phyloP scores from a whole-genome alignment of 1,139 yeast genomes.

The Zygosaccharomyces sapae region DNA sequence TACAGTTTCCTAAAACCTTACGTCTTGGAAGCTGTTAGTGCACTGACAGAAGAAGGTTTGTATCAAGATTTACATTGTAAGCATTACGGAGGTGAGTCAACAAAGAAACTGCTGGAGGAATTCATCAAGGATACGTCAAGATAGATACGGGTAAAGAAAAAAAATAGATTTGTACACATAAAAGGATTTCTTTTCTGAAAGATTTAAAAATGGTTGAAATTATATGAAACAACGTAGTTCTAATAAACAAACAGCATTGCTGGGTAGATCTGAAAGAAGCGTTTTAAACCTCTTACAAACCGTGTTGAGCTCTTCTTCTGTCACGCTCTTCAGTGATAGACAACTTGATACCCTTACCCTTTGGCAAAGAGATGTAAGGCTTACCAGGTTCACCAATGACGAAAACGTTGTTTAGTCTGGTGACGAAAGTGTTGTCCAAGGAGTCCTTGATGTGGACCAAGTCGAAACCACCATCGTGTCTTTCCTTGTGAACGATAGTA shows the following conservation, averaged over 20 bases:
- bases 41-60: constrained; percentile 23
- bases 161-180: constrained; percentile 5
- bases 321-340: constrained; percentile 99
- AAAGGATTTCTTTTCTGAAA: constrained; percentile 13
- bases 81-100: constrained; percentile 49
- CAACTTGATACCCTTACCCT: constrained; percentile 99
- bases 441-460: constrained; percentile 98
- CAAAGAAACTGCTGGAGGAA: constrained; percentile 47
- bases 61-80: constrained; percentile 35
- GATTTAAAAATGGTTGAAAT: constrained; percentile 9
- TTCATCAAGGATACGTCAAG: constrained; percentile 29
- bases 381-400: constrained; percentile 97
- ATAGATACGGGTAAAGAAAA: neutral
- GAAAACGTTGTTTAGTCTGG: constrained; percentile 96
- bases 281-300: constrained; percentile 30
- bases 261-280: constrained; percentile 9
- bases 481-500: constrained; percentile 96
- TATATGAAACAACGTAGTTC: constrained; percentile 17
- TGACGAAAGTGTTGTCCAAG: constrained; percentile 95
- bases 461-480: constrained; percentile 99
- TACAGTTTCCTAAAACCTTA: constrained; percentile 70
- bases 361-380: constrained; percentile 97
- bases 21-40: constrained; percentile 53
- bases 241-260: constrained; percentile 8
- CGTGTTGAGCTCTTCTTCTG: constrained; percentile 83